phyloP scores from a whole-genome alignment of 1,139 yeast species.

The Geotrichum bryndzae region DNA sequence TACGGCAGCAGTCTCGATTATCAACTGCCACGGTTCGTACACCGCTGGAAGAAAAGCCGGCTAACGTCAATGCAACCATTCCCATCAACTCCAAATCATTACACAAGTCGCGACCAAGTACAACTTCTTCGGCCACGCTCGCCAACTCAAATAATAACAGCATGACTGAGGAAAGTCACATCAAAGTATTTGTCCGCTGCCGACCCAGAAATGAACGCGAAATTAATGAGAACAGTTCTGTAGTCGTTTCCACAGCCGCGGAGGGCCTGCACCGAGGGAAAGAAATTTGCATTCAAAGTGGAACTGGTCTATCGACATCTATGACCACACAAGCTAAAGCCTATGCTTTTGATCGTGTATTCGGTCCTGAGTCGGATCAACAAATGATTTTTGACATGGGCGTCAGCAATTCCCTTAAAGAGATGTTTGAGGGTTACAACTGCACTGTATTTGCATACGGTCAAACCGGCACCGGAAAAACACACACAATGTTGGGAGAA shows the following conservation, averaged over 20 bases:
- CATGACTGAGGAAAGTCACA: slow-evolving; percentile 26
- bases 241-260: slow-evolving; percentile 45
- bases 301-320: slow-evolving; percentile 6
- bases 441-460: slow-evolving; percentile 85
- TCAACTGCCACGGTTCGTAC: slow-evolving; percentile 1
- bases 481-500: slow-evolving; percentile 52
- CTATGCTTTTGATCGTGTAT: slow-evolving; percentile 64
- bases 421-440: slow-evolving; percentile 48
- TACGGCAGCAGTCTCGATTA: slow-evolving; percentile 1
- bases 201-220: slow-evolving; percentile 76
- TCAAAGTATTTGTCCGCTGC: slow-evolving; percentile 83
- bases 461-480: slow-evolving; percentile 86
- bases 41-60: slow-evolving; percentile 6
- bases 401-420: slow-evolving; percentile 53
- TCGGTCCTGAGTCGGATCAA: slow-evolving; percentile 71
- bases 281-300: slow-evolving; percentile 48
- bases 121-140: background rate
- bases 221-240: slow-evolving; percentile 61
- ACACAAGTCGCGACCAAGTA: background rate
- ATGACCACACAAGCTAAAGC: slow-evolving; percentile 38
- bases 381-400: slow-evolving; percentile 51
- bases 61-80: background rate
- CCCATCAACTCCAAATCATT: background rate
- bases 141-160: background rate
- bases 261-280: slow-evolving; percentile 33